Conservation (phyloP, 2,329 filamentous ascomycete species). For the Coniochaeta ligniaria region DNA sequence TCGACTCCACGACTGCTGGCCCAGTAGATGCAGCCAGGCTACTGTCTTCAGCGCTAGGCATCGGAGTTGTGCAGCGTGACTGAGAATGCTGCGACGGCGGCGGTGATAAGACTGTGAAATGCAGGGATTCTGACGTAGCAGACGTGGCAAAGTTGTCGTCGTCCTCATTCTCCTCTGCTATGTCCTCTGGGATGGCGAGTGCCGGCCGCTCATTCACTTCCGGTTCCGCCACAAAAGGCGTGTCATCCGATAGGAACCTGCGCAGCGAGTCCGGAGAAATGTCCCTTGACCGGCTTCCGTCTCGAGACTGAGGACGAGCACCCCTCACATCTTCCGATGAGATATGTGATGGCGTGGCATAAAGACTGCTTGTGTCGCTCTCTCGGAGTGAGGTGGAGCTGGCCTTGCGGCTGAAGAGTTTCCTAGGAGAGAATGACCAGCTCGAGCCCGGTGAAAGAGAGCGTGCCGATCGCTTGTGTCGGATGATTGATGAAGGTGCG, state of each 20-base stretch:
- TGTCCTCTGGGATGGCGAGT: constrained; percentile 36
- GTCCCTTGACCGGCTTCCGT: constrained; percentile 36
- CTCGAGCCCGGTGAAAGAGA: constrained; percentile 41
- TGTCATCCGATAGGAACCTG: constrained; percentile 42
- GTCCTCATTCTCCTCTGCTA: constrained; percentile 45
- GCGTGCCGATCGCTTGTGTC: constrained; percentile 30
- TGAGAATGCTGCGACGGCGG: constrained; percentile 38
- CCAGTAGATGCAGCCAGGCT: background rate
- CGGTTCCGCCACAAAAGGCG: constrained; percentile 23
- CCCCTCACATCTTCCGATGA: constrained; percentile 22
- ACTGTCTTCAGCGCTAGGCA: background rate
- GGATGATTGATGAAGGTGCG: constrained; percentile 20
- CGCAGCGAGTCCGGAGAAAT: constrained; percentile 50
- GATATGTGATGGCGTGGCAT: constrained; percentile 12
- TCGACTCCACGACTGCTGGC: constrained; percentile 9
- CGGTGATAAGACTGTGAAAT: constrained; percentile 43
- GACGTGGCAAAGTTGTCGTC: constrained; percentile 57
- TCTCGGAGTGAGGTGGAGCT: constrained; percentile 18
- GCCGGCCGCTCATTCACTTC: constrained; percentile 24
- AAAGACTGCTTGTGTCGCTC: constrained; percentile 25
- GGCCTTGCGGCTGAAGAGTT: constrained; percentile 39
- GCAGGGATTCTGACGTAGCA: constrained; percentile 26
- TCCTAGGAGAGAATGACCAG: constrained; percentile 37
- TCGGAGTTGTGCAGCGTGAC: constrained; percentile 14
- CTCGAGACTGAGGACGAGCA: background rate